Conservation (phyloP, 2,329 filamentous ascomycete genomes). For the Plenodomus lindquistii region DNA sequence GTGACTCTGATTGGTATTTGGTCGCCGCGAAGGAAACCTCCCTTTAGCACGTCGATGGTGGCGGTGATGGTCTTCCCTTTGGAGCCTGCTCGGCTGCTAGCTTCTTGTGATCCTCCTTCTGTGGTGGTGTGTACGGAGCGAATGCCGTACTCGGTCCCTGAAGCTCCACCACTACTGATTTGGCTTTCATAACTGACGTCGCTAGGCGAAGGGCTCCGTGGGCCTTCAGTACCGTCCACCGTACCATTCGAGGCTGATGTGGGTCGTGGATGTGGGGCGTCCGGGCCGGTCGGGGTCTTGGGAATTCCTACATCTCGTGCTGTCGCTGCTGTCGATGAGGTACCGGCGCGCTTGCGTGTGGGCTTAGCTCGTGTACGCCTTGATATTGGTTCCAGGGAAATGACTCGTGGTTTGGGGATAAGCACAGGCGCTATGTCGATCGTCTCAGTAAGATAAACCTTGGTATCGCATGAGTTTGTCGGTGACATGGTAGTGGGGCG, state of each 20-base stretch:
- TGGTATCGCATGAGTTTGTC: slow-evolving; percentile 77
- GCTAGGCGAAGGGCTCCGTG: slow-evolving; percentile 52
- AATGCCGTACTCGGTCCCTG: slow-evolving; percentile 47
- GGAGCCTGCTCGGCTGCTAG: slow-evolving; percentile 57
- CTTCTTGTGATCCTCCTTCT: slow-evolving; percentile 45
- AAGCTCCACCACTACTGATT: slow-evolving; percentile 61
- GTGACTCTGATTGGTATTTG: slow-evolving; percentile 76
- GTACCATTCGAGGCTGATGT: slow-evolving; percentile 24
- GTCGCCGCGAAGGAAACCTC: slow-evolving; percentile 85
- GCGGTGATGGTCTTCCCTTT: slow-evolving; percentile 80
- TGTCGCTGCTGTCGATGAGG: slow-evolving; percentile 4
- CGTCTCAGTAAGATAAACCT: slow-evolving; percentile 76
- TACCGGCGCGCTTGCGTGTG: slow-evolving; percentile 25
- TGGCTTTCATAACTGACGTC: slow-evolving; percentile 54
- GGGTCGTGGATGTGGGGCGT: slow-evolving; percentile 24
- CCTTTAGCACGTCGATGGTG: slow-evolving; percentile 78
- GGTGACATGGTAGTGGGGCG: slow-evolving; percentile 84
- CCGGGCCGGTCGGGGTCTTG: slow-evolving; percentile 19
- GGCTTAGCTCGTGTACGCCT: slow-evolving; percentile 67
- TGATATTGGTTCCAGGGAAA: slow-evolving; percentile 87
- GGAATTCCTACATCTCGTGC: slow-evolving; percentile 10
- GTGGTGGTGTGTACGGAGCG: slow-evolving; percentile 50
- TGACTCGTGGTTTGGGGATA: slow-evolving; percentile 76
- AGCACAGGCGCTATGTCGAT: slow-evolving; percentile 80
- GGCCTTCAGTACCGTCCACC: slow-evolving; percentile 38